phyloP scores from a whole-genome alignment of 2,329 filamentous ascomycete species.

The Endocalyx cinctus region DNA sequence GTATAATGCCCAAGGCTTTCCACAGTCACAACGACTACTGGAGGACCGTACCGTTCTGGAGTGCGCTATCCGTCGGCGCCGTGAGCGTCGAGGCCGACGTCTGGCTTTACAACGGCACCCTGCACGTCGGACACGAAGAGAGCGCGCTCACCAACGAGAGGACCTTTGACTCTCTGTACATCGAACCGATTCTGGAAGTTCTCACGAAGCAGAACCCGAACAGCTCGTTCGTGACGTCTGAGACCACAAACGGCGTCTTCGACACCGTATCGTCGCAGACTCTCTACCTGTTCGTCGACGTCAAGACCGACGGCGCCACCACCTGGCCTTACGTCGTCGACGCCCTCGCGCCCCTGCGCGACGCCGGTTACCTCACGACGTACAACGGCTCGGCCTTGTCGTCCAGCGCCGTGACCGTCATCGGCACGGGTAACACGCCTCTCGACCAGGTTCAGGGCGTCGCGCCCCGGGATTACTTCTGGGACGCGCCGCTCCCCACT shows the following conservation, averaged over 20 bases:
- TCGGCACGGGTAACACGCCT: conserved; percentile 62
- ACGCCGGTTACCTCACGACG: conserved; percentile 52
- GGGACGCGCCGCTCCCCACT: conserved; percentile 57
- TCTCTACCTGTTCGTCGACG: conserved; percentile 61
- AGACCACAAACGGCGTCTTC: conserved; percentile 53
- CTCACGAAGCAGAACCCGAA: conserved; percentile 49
- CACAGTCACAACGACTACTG: conserved; percentile 72
- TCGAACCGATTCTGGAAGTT: conserved; percentile 58
- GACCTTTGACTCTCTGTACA: conserved; percentile 59
- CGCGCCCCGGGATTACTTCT: conserved; percentile 56
- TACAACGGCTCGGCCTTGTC: conserved; percentile 46
- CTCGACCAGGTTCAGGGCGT: conserved; percentile 52
- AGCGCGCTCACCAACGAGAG: conserved; percentile 49
- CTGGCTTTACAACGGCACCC: conserved; percentile 54
- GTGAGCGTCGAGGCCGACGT: conserved; percentile 66
- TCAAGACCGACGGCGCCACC: conserved; percentile 54
- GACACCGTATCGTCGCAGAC: conserved; percentile 46
- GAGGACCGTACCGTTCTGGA: conserved; percentile 59
- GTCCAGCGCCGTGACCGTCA: conserved; percentile 59
- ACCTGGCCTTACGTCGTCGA: conserved; percentile 49
- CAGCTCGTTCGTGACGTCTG: conserved; percentile 39
- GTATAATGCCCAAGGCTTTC: conserved; percentile 51
- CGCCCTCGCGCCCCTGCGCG: conserved; percentile 55
- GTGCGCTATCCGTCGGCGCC: conserved; percentile 55
- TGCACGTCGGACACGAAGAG: conserved; percentile 61